Conservation (phyloP, 1,139 yeast genomes). For the Hanseniaspora sp. region DNA sequence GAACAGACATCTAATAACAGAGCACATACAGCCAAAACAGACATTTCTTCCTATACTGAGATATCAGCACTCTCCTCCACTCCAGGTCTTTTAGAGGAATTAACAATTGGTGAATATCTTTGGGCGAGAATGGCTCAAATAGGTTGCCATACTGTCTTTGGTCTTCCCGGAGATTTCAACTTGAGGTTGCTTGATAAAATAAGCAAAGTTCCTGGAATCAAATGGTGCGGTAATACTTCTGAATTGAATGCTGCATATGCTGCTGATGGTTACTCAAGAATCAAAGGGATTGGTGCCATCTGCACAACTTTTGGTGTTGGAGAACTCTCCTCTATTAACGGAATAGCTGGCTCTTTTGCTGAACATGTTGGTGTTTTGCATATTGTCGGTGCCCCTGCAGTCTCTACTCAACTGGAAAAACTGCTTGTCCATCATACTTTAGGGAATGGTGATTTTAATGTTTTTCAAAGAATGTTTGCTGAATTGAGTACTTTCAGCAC, state of each 20-base stretch:
- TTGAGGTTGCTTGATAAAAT: conserved; percentile 46
- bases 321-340: conserved; percentile 48
- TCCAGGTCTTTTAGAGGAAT: conserved; percentile 18
- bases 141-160: conserved; percentile 45
- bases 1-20: background rate
- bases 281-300: conserved; percentile 45
- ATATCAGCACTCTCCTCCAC: conserved; percentile 1
- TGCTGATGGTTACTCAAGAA: conserved; percentile 50
- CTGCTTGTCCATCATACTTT: conserved; percentile 49
- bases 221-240: conserved; percentile 58
- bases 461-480: conserved; percentile 59
- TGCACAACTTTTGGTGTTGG: conserved; percentile 62
- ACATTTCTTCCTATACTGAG: background rate
- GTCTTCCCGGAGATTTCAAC: conserved; percentile 59
- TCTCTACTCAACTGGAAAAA: conserved; percentile 48
- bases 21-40: background rate
- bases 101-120: conserved; percentile 44
- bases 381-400: conserved; percentile 49
- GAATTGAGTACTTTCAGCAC: conserved; percentile 53
- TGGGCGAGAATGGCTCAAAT: conserved; percentile 48
- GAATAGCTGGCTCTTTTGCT: conserved; percentile 49
- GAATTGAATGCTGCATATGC: conserved; percentile 48
- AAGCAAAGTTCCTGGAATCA: conserved; percentile 39
- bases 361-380: conserved; percentile 50
- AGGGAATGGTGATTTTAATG: conserved; percentile 76